Percentiles rank a stretch among this genome's conserved stretches.
Conservation (phyloP, 805 yeast genomes). For the Tetrapisispora nanseiensis region DNA sequence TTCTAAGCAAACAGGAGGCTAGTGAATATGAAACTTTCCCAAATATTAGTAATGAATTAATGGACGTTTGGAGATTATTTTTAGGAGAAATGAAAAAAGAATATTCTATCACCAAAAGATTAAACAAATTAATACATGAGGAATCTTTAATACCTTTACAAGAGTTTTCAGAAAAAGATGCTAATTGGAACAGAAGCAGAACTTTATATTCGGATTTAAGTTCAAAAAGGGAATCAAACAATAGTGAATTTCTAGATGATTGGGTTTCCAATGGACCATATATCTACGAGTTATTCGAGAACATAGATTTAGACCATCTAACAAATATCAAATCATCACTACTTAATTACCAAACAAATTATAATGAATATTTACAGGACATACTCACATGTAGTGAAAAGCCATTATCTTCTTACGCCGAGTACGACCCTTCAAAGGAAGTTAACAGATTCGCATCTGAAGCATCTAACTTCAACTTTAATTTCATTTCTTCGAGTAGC, state of each 20-base stretch:
- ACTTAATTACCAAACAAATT: conserved; percentile 52
- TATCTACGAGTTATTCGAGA: conserved; percentile 65
- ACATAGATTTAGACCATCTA: conserved; percentile 54
- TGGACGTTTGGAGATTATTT: conserved; percentile 37
- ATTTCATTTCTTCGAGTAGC: conserved; percentile 2
- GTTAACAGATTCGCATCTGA: conserved; percentile 44
- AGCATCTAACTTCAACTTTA: conserved; percentile 24
- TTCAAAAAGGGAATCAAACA: conserved; percentile 32
- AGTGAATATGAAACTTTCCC: conserved; percentile 42
- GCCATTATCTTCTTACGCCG: conserved; percentile 55
- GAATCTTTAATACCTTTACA: conserved; percentile 49
- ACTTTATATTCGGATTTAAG: conserved; percentile 38
- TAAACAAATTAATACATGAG: conserved; percentile 37
- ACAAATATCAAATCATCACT: conserved; percentile 55
- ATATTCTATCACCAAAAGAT: conserved; percentile 40
- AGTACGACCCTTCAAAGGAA: conserved; percentile 53
- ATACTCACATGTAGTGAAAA: conserved; percentile 46
- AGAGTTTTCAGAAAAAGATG: conserved; percentile 43
- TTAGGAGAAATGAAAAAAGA: conserved; percentile 37
- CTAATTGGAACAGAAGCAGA: conserved; percentile 46
- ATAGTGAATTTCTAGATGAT: conserved; percentile 39
- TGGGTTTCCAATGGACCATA: conserved; percentile 78
- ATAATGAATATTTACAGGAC: conserved; percentile 41
- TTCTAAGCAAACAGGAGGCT: conserved; percentile 34
- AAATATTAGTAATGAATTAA: conserved; percentile 32